Percentiles rank a stretch among this genome's conserved stretches.
Evolutionary conservation across 805 yeast genomes (phyloP).

Genomic region (Zygotorulaspora danielsina): DNA sequence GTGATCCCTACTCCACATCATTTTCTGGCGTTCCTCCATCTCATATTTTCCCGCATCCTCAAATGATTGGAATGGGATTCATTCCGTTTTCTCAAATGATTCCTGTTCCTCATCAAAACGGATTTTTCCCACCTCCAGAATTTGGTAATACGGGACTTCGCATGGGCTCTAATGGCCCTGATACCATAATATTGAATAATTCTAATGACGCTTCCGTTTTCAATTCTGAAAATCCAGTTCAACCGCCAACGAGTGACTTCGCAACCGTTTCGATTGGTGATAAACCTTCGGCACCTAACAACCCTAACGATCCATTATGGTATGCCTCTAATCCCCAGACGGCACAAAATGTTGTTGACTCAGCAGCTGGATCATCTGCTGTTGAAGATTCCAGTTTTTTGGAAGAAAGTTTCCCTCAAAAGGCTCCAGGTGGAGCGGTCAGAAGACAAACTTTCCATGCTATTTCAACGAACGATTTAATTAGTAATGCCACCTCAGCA

Average conservation of each 20-base stretch:
- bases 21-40: slow-evolving; percentile 16
- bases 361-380: slow-evolving; percentile 6
- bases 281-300: slow-evolving; percentile 6
- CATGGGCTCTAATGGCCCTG: slow-evolving; percentile 4
- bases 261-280: slow-evolving; percentile 4
- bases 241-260: slow-evolving; percentile 12
- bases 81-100: slow-evolving; percentile 34
- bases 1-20: slow-evolving; percentile 1
- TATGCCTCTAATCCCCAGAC: slow-evolving; percentile 8
- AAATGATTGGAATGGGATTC: slow-evolving; percentile 33
- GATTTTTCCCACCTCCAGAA: slow-evolving; percentile 27
- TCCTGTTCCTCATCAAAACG: slow-evolving; percentile 30
- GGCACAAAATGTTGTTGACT: slow-evolving; percentile 11
- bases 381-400: slow-evolving; percentile 13
- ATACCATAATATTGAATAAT: slow-evolving; percentile 13
- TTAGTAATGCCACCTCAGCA: slow-evolving; percentile 8
- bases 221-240: slow-evolving; percentile 2
- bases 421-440: slow-evolving; percentile 15
- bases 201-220: slow-evolving; percentile 19
- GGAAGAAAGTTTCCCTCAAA: slow-evolving; percentile 12
- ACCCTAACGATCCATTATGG: slow-evolving; percentile 22
- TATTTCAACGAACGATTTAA: slow-evolving; percentile 25
- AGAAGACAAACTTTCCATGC: slow-evolving; percentile 36
- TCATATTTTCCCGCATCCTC: slow-evolving; percentile 23
- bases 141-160: slow-evolving; percentile 15